phyloP scores from a whole-genome alignment of 164 flowering plant species.

The Umbilicus rupestris region DNA sequence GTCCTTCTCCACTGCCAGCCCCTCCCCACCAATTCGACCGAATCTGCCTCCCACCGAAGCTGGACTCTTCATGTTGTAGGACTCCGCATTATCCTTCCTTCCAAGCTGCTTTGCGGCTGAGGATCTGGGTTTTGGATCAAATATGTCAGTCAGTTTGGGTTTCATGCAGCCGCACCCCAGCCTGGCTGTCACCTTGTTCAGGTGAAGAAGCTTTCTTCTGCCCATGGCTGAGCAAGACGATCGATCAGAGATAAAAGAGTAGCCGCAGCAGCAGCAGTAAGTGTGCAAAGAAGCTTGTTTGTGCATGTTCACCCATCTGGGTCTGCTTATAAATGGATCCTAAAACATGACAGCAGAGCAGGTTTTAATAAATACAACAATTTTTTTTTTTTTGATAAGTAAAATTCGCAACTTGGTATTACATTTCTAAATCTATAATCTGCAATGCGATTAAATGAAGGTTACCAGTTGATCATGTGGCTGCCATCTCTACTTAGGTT shows the following conservation, averaged over 20 bases:
- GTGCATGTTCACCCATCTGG: not conserved
- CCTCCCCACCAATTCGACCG: conserved; percentile 29
- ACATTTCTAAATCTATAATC: not conserved
- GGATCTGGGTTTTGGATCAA: conserved; percentile 33
- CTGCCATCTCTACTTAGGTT: not conserved
- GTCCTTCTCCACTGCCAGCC: conserved; percentile 56
- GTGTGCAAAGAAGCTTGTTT: not conserved
- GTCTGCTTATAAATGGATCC: not conserved
- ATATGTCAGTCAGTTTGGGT: conserved; percentile 40
- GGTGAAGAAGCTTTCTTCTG: not conserved
- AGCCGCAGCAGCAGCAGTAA: not conserved
- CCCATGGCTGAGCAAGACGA: not conserved
- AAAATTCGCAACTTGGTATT: too few species aligned
- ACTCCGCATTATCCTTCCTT: conserved; percentile 4
- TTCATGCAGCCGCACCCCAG: conserved; percentile 46
- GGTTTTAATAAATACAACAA: not conserved
- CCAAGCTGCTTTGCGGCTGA: conserved; percentile 6
- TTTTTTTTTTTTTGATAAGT: not conserved
- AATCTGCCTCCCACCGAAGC: conserved; percentile 7
- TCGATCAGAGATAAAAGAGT: too few species aligned
- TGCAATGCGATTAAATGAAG: not conserved
- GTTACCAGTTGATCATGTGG: not conserved
- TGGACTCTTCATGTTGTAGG: conserved; percentile 15
- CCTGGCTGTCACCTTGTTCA: conserved; percentile 4
- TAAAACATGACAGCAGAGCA: not conserved